Base-by-base conservation (phyloP, 2,329 filamentous ascomycete species). In the Acrodontium crateriforme region DNA sequence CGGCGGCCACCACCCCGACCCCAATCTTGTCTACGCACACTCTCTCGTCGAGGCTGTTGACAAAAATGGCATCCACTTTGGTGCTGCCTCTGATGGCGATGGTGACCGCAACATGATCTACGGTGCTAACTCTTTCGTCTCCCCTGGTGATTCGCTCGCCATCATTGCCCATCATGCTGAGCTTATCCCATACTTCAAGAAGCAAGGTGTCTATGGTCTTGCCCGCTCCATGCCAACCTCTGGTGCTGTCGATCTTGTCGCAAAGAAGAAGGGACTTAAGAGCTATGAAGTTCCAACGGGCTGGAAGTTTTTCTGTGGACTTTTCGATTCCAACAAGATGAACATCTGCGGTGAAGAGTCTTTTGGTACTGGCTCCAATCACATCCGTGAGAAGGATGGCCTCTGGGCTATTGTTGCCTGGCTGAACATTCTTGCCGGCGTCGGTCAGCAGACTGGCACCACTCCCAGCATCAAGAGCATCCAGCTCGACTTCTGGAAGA, bases 81-180 rank as follows among this genome's bases (percentile, higher is more conserved):
- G 89, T 50, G 89, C 89, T 34, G 89, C 89, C 25, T 92, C 82
- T 39, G 89, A 98, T 45, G 89, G 89, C 45, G 89, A 98, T 48
- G 89, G 89, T 49, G 89, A 98, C 66, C 81, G 89, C 46, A 98
- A 98, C 74, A 98, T 98, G 89, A 98, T 98, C 53, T 98, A 98
- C 61, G 89, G 89, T 38, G 85, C 87, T 42, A 87, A 91, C 50
- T 75, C 79, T 24, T 98, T 98, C 52, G 89, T 98, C 37, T 95
- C 87, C 6, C 89, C 89, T 6, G 89, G 89, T 52, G 89, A 98
- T 66, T 93, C 83, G 49, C 67, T 98, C 48, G 89, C 89, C 50
- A 98, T 98, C 55, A 98, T 98, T 51, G 84, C 89, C 26, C 89
- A 98, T 66, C 78, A 98, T 55, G 84, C 89, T 44, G 73, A 93